These are phyloP conservation scores for Kappamyces sp. DNA, from an alignment of 192 early-diverging fungal species.

Conservation along the genomic window DNA sequence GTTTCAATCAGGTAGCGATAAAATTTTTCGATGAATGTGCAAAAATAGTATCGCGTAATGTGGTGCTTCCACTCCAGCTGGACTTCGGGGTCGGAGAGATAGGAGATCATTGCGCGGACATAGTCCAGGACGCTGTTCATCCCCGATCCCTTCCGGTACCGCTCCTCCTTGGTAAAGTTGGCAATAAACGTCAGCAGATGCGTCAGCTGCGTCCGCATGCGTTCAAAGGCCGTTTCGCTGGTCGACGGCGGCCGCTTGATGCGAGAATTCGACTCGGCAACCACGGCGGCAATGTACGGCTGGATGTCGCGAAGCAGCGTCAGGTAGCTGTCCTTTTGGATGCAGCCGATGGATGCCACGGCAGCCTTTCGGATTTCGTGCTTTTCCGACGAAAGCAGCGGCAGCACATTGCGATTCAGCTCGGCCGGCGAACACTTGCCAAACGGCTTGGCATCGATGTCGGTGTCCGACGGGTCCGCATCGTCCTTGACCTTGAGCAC, in stretches of 20 bases:
- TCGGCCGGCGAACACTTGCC: slow-evolving; percentile 5
- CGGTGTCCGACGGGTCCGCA: slow-evolving; percentile 8
- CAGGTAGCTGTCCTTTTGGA: slow-evolving; percentile 61
- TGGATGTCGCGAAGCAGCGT: slow-evolving; percentile 63
- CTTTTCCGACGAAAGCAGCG: slow-evolving; percentile 63
- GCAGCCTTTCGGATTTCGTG: slow-evolving; percentile 59
- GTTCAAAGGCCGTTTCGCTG: slow-evolving; percentile 40
- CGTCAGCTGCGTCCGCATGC: slow-evolving; percentile 64
- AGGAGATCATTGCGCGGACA: slow-evolving; percentile 28
- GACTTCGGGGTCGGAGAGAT: slow-evolving; percentile 69
- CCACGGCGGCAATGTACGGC: slow-evolving; percentile 44
- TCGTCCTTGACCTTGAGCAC: slow-evolving; percentile 18
- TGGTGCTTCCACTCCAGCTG: slow-evolving; percentile 85
- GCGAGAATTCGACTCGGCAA: slow-evolving; percentile 57
- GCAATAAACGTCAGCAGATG: slow-evolving; percentile 67
- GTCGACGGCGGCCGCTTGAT: slow-evolving; percentile 16
- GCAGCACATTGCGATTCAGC: slow-evolving; percentile 60
- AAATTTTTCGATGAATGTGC: slow-evolving; percentile 77
- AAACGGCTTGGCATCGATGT: slow-evolving; percentile 5
- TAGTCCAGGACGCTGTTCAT: slow-evolving; percentile 65
- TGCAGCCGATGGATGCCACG: slow-evolving; percentile 57
- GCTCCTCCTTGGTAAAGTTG: slow-evolving; percentile 50
- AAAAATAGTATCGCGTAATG: slow-evolving; percentile 80
- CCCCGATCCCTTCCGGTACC: slow-evolving; percentile 55
- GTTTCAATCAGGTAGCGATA: slow-evolving; percentile 49